Base-by-base conservation (phyloP, 116 monocot species). In the Papilionanthe hybrid region DNA sequence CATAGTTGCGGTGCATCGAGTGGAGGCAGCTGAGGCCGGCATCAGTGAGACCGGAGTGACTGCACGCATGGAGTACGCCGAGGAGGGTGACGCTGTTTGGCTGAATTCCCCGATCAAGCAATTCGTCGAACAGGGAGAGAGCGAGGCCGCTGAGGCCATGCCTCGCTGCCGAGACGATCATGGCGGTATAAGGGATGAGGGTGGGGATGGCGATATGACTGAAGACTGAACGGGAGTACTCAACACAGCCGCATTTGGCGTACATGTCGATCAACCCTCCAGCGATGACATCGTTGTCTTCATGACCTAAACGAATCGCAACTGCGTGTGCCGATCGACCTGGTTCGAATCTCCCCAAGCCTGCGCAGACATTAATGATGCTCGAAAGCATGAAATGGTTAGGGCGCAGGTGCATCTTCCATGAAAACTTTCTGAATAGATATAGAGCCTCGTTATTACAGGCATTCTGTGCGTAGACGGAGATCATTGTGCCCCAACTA, bases 241-340 rank as follows among this genome's bases (percentile, higher is more conserved):
- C 87, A n/a, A 93, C 50, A 75, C 56, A 87, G 8, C 96, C 93
- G 22, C 92, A 93, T 76, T 96, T 96, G 3, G 92, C 80, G 41
- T 96, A 96, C 96, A 96, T 93, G 69, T 96, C 96, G 11, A 96
- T 84, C 81, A 96, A 74, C 37, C 90, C 89, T 6, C 88, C 89
- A 0, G 83, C 86, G 30, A 93, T 81, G 17, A 92, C 81, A 11
- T 96, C 93, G 11, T 96, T 93, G 30, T 22, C 78, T 0, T 81
- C 83, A 9, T 87, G 65, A 1, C 86, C 84, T 5, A 68, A 84
- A 19, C 86, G 81, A 32, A 93, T 42, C 4, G 88, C 85, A 6
- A 85, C 79, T 13, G 84, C 88, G 49, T 96, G 96, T 17, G 78
- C 37, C 1, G 87, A 83, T 69, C 83, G 90, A 49, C 96, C 96